Base-by-base conservation (phyloP, 106 monocot species). In the Gastrodia elata region DNA sequence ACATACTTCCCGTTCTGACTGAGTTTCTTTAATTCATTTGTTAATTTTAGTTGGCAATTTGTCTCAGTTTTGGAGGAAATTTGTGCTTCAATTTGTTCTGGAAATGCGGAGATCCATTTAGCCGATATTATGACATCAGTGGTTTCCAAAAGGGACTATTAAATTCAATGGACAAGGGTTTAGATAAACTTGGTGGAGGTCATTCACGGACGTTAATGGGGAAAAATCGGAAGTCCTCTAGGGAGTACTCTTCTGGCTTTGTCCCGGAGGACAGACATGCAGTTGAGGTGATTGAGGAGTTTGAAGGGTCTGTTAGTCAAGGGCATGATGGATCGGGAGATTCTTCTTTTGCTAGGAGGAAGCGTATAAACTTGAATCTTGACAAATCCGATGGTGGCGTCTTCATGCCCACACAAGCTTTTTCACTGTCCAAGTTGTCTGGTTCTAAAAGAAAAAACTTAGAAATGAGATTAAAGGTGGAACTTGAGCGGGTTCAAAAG, bases 241-340 rank as follows among this genome's bases (percentile, higher is more conserved):
- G 65, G 43, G 85, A 52, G 3, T 73, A 70, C 56, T 72, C 85
- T 37, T 77, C 85, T 56, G 80, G 78, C 14, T 78, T 77, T 68
- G 73, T 83, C 22, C 71, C 90, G 4, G 97, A 90, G 15, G 84
- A 84, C 25, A 81, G 83, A 6, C 86, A 97, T 73, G 79, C 84
- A 26, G 90, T 83, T 40, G 97, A 97, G 71, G 86, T 84, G 10
- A 65, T 92, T 13, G 92, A 81, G 8, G 97, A 97, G 68, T 88
- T 92, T 1, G 90, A 93, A 76, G 86, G 85, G 32, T 82, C 90
- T 64, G 82, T 75, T 11, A 89, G 78, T 80, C 85, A 82, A 1
- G 80, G 80, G 22, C 82, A 81, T 68, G 85, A 72, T 6, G 92
- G 88, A 61, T 86, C 86, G 2, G 89, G 86, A 69, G 84, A 86